These are phyloP conservation scores for Oryza glaberrima DNA, from an alignment of 176 grass and related monocot species.

Conservation along the genomic window DNA sequence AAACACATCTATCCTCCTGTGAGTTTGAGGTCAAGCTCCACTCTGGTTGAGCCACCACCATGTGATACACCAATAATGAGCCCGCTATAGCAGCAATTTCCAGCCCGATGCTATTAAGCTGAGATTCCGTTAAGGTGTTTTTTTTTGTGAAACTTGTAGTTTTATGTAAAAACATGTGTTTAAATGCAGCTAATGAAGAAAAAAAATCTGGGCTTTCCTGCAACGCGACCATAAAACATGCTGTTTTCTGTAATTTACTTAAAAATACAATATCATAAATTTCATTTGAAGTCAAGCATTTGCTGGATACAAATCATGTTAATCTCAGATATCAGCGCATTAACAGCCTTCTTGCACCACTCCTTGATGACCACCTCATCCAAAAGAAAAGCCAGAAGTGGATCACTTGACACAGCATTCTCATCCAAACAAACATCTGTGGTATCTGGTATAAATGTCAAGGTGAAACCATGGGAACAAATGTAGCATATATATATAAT, in stretches of 20 bases:
- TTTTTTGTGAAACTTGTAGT: neutral
- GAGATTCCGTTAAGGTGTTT: neutral
- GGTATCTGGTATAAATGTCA: constrained; percentile 82
- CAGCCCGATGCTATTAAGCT: neutral
- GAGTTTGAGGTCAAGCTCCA: neutral
- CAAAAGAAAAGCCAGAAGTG: constrained; percentile 94
- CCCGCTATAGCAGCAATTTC: neutral
- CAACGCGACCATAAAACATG: neutral
- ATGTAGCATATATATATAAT: constrained; percentile 9
- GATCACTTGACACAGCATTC: constrained; percentile 96
- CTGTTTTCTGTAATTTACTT: neutral
- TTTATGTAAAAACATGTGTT: neutral
- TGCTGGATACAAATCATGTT: constrained; percentile 79
- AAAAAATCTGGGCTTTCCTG: neutral
- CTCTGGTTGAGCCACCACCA: neutral
- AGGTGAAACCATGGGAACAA: constrained; percentile 46
- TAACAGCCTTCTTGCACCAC: constrained; percentile 84
- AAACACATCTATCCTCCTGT: neutral
- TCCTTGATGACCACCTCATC: constrained; percentile 98
- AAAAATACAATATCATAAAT: neutral
- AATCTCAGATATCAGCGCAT: constrained; percentile 59
- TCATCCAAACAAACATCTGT: constrained; percentile 97
- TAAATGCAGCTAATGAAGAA: neutral
- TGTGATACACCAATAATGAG: neutral
- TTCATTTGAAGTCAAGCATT: constrained; percentile 28